Percentiles rank a stretch among this genome's conserved stretches.
Evolutionary conservation across 805 yeast species (phyloP).

Genomic region (Hyphopichia homilentoma): DNA sequence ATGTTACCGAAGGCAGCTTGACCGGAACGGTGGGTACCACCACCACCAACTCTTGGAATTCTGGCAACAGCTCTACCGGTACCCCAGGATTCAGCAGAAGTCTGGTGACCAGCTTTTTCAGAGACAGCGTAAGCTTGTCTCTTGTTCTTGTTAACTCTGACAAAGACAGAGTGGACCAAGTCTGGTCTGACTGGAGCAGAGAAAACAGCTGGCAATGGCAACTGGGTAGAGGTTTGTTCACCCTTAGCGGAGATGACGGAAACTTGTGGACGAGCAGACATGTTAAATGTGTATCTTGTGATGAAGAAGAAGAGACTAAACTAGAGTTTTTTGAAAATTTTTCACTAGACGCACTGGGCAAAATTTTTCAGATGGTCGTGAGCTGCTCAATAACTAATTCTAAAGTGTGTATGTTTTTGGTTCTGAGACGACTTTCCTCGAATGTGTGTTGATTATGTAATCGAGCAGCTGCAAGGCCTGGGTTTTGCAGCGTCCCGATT

Average conservation of each 20-base stretch:
- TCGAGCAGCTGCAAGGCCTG: no score
- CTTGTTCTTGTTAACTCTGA: conserved; percentile 99
- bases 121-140: conserved; percentile 99
- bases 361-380: no score
- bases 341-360: not conserved
- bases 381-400: no score
- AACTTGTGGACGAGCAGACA: conserved; percentile 89
- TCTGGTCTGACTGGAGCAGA: conserved; percentile 99
- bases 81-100: conserved; percentile 99
- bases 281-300: conserved; percentile 24
- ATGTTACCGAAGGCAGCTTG: conserved; percentile 99
- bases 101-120: conserved; percentile 99
- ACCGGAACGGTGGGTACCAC: conserved; percentile 99
- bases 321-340: not conserved
- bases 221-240: conserved; percentile 75
- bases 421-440: not conserved
- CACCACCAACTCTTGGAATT: conserved; percentile 99
- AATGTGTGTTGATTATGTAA: not conserved
- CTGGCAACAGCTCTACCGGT: conserved; percentile 99
- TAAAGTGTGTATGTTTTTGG: not conserved
- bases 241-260: conserved; percentile 88
- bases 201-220: conserved; percentile 98
- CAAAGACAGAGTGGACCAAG: conserved; percentile 97
- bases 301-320: conserved; percentile 13
- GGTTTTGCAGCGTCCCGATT: no score